Conservation (phyloP, 169 alveolate species). For the Eimeria mitis region DNA sequence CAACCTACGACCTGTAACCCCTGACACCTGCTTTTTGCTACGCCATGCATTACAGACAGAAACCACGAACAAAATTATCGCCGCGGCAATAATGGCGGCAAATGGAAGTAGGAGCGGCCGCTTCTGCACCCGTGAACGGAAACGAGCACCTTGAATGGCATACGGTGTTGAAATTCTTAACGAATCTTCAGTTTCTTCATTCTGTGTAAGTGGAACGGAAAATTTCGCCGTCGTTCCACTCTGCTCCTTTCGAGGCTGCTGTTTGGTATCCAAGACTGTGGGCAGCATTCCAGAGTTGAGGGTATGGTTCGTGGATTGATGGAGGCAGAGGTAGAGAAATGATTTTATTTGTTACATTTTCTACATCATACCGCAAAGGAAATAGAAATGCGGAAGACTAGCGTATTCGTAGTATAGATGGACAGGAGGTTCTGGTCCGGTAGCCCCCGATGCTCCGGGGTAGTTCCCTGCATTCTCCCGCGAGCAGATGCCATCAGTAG, state of each 20-base stretch:
- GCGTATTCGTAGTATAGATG: not conserved
- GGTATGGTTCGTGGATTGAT: not conserved
- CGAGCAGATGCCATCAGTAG: too few relatives aligned
- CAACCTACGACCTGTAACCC: not conserved
- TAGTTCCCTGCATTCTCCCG: too few relatives aligned
- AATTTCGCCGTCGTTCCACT: not conserved
- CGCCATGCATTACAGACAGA: not conserved
- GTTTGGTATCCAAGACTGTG: not conserved
- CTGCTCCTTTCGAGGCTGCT: not conserved
- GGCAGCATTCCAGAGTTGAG: not conserved
- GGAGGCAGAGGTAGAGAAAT: not conserved
- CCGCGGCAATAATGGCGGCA: not conserved
- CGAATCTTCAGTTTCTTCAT: not conserved
- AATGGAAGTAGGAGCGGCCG: not conserved
- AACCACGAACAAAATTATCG: not conserved
- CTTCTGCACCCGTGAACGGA: not conserved
- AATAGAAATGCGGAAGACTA: not conserved
- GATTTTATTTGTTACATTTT: not conserved
- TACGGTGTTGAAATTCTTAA: not conserved
- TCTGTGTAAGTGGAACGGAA: not conserved
- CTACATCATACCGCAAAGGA: not conserved
- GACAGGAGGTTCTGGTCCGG: not conserved
- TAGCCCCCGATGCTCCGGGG: too few relatives aligned
- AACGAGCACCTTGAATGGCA: not conserved
- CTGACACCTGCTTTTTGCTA: not conserved